phyloP scores from a whole-genome alignment of 768 basidiomycete species.

The Phylloporus scabripes region DNA sequence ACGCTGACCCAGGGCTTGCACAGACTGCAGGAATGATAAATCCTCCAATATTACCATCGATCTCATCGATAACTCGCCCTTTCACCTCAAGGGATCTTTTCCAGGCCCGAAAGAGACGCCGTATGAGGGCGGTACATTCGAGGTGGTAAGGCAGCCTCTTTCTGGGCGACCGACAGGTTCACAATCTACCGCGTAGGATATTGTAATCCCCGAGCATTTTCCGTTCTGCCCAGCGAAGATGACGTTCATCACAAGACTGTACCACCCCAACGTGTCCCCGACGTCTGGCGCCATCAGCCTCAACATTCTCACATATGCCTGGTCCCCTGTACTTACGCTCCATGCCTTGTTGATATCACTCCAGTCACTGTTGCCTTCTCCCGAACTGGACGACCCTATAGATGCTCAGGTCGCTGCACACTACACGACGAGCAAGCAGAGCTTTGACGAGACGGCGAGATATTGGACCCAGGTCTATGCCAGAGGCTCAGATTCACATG shows the following conservation, averaged over 20 bases:
- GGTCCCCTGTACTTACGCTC: conserved; percentile 91
- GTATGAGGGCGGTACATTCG: conserved; percentile 86
- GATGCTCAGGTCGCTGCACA: conserved; percentile 98
- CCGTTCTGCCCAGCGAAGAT: conserved; percentile 95
- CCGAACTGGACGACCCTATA: conserved; percentile 94
- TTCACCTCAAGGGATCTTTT: conserved; percentile 89
- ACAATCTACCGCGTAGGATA: conserved; percentile 35
- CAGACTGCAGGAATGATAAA: conserved; percentile 96
- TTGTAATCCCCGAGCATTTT: conserved; percentile 86
- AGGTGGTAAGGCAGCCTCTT: conserved; percentile 61
- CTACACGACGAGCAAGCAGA: conserved; percentile 79
- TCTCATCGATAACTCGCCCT: conserved; percentile 83
- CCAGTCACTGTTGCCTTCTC: conserved; percentile 87
- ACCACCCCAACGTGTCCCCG: conserved; percentile 93
- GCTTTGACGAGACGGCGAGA: conserved; percentile 87
- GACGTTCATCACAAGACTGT: conserved; percentile 96
- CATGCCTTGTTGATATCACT: conserved; percentile 94
- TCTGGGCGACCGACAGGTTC: not conserved
- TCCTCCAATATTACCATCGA: conserved; percentile 81
- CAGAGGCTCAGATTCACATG: conserved; percentile 55
- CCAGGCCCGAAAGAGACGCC: conserved; percentile 90
- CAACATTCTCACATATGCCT: conserved; percentile 81
- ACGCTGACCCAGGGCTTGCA: conserved; percentile 6
- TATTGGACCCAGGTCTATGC: conserved; percentile 96
- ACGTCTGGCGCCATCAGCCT: conserved; percentile 93